These are phyloP conservation scores for Dendrobium catenatum DNA, from an alignment of 106 monocot genomes.

Conservation along the genomic window DNA sequence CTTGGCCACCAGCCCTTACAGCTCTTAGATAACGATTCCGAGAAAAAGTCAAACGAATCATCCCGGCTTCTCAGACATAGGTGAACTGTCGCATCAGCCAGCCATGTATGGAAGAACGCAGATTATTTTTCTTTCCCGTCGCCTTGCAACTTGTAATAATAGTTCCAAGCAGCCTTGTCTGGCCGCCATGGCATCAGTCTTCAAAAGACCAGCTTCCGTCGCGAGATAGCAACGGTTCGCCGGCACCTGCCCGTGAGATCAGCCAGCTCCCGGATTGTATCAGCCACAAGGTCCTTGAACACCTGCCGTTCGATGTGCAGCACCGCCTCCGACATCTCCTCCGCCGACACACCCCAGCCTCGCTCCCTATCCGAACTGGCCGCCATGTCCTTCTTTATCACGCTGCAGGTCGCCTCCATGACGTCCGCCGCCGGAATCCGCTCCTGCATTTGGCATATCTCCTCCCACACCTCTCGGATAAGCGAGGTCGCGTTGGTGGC, in stretches of 20 bases:
- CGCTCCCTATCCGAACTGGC: slow-evolving; percentile 6
- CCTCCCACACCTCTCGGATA: slow-evolving; percentile 47
- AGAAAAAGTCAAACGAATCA: too few species aligned
- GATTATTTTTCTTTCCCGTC: too few species aligned
- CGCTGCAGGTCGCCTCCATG: slow-evolving; percentile 34
- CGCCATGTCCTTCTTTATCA: slow-evolving; percentile 51
- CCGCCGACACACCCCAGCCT: slow-evolving; percentile 33
- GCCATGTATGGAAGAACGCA: too few species aligned
- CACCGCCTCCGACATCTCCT: slow-evolving; percentile 72
- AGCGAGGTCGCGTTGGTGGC: not conserved
- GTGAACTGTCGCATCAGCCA: too few species aligned
- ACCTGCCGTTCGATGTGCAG: slow-evolving; percentile 74
- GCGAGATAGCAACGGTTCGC: slow-evolving; percentile 1
- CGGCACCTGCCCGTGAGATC: slow-evolving; percentile 2
- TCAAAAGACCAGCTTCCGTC: slow-evolving; percentile 73
- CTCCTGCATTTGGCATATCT: slow-evolving; percentile 36
- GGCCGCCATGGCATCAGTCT: too few species aligned
- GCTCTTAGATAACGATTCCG: too few species aligned
- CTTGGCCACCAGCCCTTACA: too few species aligned
- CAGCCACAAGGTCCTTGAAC: slow-evolving; percentile 90
- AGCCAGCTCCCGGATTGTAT: slow-evolving; percentile 63
- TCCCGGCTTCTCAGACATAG: too few species aligned
- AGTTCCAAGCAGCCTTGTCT: too few species aligned
- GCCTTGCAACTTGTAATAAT: too few species aligned
- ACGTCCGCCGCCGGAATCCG: slow-evolving; percentile 18